phyloP scores from a whole-genome alignment of 345 rosid species.

The Hypericum perforatum region DNA sequence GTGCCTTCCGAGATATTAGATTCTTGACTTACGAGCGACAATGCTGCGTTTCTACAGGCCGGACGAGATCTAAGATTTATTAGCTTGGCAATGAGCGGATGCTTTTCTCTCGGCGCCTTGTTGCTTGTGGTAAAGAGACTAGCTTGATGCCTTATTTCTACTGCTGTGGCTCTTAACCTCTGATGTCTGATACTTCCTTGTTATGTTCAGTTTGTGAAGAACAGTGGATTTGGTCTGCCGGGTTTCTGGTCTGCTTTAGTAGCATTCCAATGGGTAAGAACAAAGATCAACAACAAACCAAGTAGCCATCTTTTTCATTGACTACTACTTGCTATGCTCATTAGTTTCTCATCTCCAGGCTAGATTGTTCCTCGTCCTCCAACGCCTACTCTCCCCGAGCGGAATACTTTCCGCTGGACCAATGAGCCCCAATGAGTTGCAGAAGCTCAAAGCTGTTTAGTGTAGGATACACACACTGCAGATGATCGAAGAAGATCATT shows the following conservation, averaged over 20 bases:
- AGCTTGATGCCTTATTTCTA: neutral
- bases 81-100: conserved; percentile 60
- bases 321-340: neutral
- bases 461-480: too few species aligned
- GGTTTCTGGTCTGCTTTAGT: conserved; percentile 64
- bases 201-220: conserved; percentile 37
- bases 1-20: too few species aligned
- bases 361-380: conserved; percentile 41
- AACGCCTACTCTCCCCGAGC: conserved; percentile 44
- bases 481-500: too few species aligned
- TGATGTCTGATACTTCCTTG: neutral
- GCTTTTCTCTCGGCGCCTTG: conserved; percentile 47
- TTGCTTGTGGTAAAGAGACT: conserved; percentile 39
- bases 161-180: neutral
- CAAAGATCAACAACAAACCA: conserved; percentile 1
- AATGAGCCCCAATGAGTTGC: conserved; percentile 17
- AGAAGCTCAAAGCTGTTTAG: conserved; percentile 17
- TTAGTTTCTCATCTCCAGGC: conserved; percentile 30
- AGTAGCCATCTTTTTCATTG: neutral
- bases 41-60: conserved; percentile 36
- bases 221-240: conserved; percentile 50
- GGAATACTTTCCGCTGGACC: conserved; percentile 48
- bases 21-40: too few species aligned
- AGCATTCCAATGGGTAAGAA: conserved; percentile 73
- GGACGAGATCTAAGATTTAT: conserved; percentile 70